Evolutionary conservation across 2,329 filamentous ascomycete species (phyloP).

Genomic region (Pleurostoma richardsiae): DNA sequence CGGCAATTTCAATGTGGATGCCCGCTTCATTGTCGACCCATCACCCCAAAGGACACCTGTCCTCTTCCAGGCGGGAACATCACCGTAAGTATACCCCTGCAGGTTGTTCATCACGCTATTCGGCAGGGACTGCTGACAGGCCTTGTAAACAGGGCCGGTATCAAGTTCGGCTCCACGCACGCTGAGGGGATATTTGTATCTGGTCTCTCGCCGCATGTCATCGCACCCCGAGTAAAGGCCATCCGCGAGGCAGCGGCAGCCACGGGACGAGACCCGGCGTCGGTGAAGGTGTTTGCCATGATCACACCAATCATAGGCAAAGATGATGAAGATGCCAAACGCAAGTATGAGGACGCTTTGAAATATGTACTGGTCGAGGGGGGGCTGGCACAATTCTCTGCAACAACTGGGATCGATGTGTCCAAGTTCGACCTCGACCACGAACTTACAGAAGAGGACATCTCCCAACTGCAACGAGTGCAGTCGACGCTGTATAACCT

Average conservation of each 20-base stretch:
- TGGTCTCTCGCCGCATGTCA: slow-evolving; percentile 1
- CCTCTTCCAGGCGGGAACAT: slow-evolving; percentile 5
- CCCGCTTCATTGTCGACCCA: neutral
- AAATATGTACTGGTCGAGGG: slow-evolving; percentile 2
- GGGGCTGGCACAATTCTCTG: slow-evolving; percentile 4
- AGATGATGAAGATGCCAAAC: slow-evolving; percentile 4
- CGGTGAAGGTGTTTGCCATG: slow-evolving; percentile 2
- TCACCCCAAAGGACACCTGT: slow-evolving; percentile 6
- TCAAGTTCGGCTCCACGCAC: slow-evolving; percentile 4
- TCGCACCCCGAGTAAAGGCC: neutral
- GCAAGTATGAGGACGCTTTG: slow-evolving; percentile 4
- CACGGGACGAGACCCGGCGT: neutral
- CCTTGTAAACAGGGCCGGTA: slow-evolving; percentile 2
- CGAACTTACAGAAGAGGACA: slow-evolving; percentile 2
- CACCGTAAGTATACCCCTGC: neutral
- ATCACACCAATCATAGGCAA: slow-evolving; percentile 4
- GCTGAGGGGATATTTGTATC: slow-evolving; percentile 5
- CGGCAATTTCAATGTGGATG: neutral
- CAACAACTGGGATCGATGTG: slow-evolving; percentile 1
- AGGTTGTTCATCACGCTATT: too few species aligned
- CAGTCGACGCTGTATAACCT: slow-evolving; percentile 2
- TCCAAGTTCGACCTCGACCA: slow-evolving; percentile 3
- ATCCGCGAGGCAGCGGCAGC: neutral
- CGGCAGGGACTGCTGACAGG: neutral
- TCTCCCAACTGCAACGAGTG: slow-evolving; percentile 2